Evolutionary conservation across 1,284 basidiomycete species (phyloP), one percentile per base, ranked within the genome.

Genomic region (Irpex sp.): DNA sequence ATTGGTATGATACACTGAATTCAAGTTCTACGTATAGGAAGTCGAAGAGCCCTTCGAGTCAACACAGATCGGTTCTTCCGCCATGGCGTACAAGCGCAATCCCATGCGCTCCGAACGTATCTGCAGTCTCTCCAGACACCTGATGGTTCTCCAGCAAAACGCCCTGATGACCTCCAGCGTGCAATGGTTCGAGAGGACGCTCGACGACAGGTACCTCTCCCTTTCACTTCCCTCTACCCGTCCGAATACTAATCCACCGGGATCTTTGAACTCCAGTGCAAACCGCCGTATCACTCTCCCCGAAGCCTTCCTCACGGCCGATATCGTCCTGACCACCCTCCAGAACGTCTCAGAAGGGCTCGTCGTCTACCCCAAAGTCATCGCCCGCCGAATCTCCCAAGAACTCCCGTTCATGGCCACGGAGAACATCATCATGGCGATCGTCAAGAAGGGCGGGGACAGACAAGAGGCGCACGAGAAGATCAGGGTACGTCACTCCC

Each of bases 1-100:
- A 50, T 2, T n/a, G 17, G n/a, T 7, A 50, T 17, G 17, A 50
- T 2, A 50, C 17, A 13, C 8, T 17, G 17, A 17, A 50, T 13
- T 19, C 49, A 17, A 11, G 13, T 19, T 19, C 5, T 3, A 4
- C 8, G 17, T 1, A 21, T 66, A 91, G 88, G 97, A 99, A 86
- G 83, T 99, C 56, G 97, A 99, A 78, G 97, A 99, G 75, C 97
- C 97, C 0, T 99, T 99, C 75, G 97, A 99, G 77, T 94, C 95
- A 67, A 97, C 97, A 60, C 97, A 99, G 80, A 99, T 99, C 69
- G 97, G 97, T n/a, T 93, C 91, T 7, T 94, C 92, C 1, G 96
- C 96, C 15, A 99, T 99, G 97, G 97, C 97, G 1, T 99, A 99
- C 87, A 99, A 99, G 81, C 87, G 97, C 65, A 99, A 99, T 78